phyloP scores from a whole-genome alignment of 108 stramenopile species.

The Conticribra guillardii region DNA sequence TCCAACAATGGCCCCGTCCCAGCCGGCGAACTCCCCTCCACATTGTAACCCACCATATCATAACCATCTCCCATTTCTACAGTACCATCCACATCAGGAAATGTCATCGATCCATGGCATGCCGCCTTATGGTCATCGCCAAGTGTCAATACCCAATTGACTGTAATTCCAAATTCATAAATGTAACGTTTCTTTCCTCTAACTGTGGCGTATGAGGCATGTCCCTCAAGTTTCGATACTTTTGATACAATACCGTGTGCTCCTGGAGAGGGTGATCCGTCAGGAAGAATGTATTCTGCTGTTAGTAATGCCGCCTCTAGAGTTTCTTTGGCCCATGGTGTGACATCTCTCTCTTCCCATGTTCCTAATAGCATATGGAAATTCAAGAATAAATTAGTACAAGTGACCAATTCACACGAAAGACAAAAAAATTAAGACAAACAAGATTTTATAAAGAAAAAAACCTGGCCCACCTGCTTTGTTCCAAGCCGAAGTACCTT shows the following conservation, averaged over 20 bases:
- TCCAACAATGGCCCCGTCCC: slow-evolving; percentile 68
- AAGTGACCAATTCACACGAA: too few relatives aligned
- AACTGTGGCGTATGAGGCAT: slow-evolving; percentile 85
- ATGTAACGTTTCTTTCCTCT: slow-evolving; percentile 93
- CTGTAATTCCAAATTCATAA: slow-evolving; percentile 81
- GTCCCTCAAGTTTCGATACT: slow-evolving; percentile 67
- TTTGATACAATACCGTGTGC: slow-evolving; percentile 50
- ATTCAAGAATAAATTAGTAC: not conserved
- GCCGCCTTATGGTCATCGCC: slow-evolving; percentile 40
- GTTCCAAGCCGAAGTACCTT: slow-evolving; percentile 82
- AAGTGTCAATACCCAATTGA: slow-evolving; percentile 66
- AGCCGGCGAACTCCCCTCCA: slow-evolving; percentile 57
- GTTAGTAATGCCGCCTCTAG: slow-evolving; percentile 56
- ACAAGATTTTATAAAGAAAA: too few relatives aligned
- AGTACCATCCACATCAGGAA: slow-evolving; percentile 89
- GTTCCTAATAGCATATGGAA: slow-evolving; percentile 54
- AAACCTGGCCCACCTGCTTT: slow-evolving; percentile 60
- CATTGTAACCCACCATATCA: slow-evolving; percentile 68
- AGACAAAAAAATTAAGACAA: too few relatives aligned
- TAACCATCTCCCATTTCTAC: slow-evolving; percentile 80
- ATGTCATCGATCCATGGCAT: slow-evolving; percentile 64
- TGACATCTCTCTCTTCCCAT: slow-evolving; percentile 92
- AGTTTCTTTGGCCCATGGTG: slow-evolving; percentile 84
- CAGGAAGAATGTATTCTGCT: slow-evolving; percentile 65
- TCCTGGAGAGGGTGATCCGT: slow-evolving; percentile 70